Conservation (phyloP, 2,329 filamentous ascomycete genomes). For the Aspergillus sp. region DNA sequence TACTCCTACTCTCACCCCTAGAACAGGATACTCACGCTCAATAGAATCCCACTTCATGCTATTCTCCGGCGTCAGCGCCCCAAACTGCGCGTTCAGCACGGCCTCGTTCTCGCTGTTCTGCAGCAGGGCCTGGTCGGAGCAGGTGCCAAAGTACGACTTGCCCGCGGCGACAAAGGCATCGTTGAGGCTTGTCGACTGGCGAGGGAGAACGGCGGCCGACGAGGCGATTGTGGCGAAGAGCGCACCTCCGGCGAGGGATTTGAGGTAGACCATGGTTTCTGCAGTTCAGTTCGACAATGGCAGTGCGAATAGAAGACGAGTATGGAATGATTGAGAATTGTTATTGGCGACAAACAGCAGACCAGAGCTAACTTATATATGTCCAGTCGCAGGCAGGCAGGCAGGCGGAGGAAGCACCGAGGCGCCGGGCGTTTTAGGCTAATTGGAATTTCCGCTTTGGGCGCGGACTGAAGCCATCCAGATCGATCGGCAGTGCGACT, state of each 20-base stretch:
- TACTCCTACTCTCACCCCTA: no score
- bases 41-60: conserved; percentile 64
- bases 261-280: conserved; percentile 15
- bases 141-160: conserved; percentile 66
- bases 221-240: conserved; percentile 10
- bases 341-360: no score
- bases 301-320: no score
- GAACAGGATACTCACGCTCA: no score
- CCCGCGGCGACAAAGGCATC: conserved; percentile 61
- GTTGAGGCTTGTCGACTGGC: conserved; percentile 43
- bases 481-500: background rate
- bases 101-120: conserved; percentile 63
- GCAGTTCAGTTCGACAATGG: no score
- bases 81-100: conserved; percentile 60
- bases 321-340: no score
- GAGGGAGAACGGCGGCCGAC: background rate
- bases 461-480: conserved; percentile 1
- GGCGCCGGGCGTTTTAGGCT: conserved; percentile 4
- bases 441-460: conserved; percentile 2
- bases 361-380: no score
- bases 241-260: background rate
- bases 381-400: no score
- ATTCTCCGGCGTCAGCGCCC: conserved; percentile 64
- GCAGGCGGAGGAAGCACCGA: background rate
- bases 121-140: conserved; percentile 54